Conservation (phyloP, 106 monocot genomes). For the Phalaenopsis equestris region DNA sequence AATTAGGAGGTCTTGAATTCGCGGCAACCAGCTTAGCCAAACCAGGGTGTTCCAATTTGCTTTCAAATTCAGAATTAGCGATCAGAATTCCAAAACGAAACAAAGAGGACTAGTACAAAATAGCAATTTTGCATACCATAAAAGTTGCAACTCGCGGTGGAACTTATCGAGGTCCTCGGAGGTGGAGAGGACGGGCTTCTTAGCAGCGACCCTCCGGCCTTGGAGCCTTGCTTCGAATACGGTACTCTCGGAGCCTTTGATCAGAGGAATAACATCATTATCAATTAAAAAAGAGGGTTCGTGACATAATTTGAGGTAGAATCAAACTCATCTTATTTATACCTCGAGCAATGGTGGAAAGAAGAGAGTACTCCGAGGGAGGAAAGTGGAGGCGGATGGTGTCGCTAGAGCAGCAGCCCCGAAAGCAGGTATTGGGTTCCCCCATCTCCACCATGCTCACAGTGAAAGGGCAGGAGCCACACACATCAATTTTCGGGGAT, state of each 20-base stretch:
- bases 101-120: slow-evolving; percentile 8
- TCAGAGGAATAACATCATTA: neutral
- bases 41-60: slow-evolving; percentile 69
- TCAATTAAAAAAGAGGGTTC: neutral
- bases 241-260: slow-evolving; percentile 73
- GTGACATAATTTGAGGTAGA: neutral
- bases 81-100: neutral
- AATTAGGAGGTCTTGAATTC: slow-evolving; percentile 82
- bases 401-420: slow-evolving; percentile 80
- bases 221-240: slow-evolving; percentile 57
- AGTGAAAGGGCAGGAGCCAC: no score
- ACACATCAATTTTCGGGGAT: no score
- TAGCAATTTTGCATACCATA: slow-evolving; percentile 37
- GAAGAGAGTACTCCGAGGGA: slow-evolving; percentile 51
- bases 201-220: slow-evolving; percentile 68
- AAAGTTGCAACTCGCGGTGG: slow-evolving; percentile 73
- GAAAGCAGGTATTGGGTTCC: slow-evolving; percentile 59
- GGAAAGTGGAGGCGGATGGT: slow-evolving; percentile 73
- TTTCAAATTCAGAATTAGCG: slow-evolving; percentile 11
- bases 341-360: slow-evolving; percentile 67
- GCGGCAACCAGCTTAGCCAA: slow-evolving; percentile 70
- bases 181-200: slow-evolving; percentile 87
- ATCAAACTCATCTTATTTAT: neutral
- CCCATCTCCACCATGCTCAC: slow-evolving; percentile 17
- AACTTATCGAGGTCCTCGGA: slow-evolving; percentile 86